Evolutionary conservation across 495 filamentous ascomycete species (phyloP), one percentile per base, ranked within the genome.

Genomic region (Aspergillus leporis): DNA sequence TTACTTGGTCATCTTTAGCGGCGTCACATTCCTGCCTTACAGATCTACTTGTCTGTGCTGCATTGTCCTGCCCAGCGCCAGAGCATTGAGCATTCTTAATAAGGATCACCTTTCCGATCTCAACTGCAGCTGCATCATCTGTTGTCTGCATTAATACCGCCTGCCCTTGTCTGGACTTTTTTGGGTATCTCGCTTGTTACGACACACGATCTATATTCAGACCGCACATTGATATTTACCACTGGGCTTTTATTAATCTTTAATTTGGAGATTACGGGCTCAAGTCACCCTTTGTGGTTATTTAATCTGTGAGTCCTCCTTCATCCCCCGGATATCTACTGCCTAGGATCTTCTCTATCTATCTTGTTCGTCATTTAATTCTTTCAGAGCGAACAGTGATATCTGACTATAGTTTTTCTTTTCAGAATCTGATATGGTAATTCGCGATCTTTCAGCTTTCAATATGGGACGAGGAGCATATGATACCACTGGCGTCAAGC

Each of bases 391-490:
- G 45, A 28, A 43, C 58, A 23, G 38, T 41, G 38, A 43, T 38
- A 21, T 66, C 72, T 76, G 61, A 78, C 62, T 43, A 74, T 21
- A 75, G 71, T 60, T 62, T 58, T 21, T 62, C 54, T 63, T 54
- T 34, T 63, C 70, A 78, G 75, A 74, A 51, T 69, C 70, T 49
- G 71, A 67, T 53, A 85, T 85, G 82, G 81, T 83, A 61, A 69
- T 75, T 51, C 73, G 77, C 69, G 77, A 78, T 53, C 66, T 70
- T 41, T 73, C 75, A 43, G 73, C 74, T 51, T 75, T 68, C 69
- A 84, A 84, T 68, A 84, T 85, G 82, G 82, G 82, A 62, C 79
- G 82, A 51, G 82, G 82, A 53, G 80, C 79, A 63, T 85, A 85
- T 62, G 82, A 85, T 60, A 85, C 82, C 54, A 85, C 82, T 4